Base-by-base conservation (phyloP, 2,329 filamentous ascomycete genomes). In the Rutstroemia sp. region DNA sequence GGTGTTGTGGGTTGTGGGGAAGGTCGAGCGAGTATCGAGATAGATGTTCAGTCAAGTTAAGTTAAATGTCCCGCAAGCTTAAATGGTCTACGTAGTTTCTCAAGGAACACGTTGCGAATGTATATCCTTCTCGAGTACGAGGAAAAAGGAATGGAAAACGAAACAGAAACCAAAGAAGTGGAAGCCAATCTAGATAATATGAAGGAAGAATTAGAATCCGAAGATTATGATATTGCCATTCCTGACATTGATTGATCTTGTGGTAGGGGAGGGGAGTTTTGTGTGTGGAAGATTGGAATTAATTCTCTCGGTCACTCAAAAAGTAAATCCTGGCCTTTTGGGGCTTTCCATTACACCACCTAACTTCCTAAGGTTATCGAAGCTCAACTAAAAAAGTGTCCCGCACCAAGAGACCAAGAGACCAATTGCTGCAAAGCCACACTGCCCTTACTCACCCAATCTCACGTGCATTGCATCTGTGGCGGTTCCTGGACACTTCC, bases 101-200 rank as follows among this genome's bases (percentile, higher is more conserved):
- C 49, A 59, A 54, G 60, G 64, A 67, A 64, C 66, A 68, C 66
- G 64, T 68, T 67, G 62, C 64, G 56, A 51, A 49, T 58, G 51
- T 50, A 50, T 57, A 47, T 57, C 42, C 53, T 53, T 37, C 46
- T 19, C 58, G 51, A 52, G 52, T 51, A 55, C 50, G 37, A 37
- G 27, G 34, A n/a, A 48, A 50, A 9, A 10, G 27, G 10, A 30
- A 30, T 30, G 27, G 27, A 30, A 30, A 30, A 30, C 10, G 10
- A 10, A 30, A 30, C 27, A 30, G 8, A 30, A 30, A 8, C 27
- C 8, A 10, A 30, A 30, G 27, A 23, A 23, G 23, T 23, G 23
- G 23, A 23, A 23, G 23, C 23, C 27, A 9, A 8, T 39, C 62
- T 56, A 63, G 54, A 55, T 56, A 45, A 54, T 44, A 56, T 41